Base-by-base conservation (phyloP, 148 eudicot genomes). In the Rhododendron molle region DNA sequence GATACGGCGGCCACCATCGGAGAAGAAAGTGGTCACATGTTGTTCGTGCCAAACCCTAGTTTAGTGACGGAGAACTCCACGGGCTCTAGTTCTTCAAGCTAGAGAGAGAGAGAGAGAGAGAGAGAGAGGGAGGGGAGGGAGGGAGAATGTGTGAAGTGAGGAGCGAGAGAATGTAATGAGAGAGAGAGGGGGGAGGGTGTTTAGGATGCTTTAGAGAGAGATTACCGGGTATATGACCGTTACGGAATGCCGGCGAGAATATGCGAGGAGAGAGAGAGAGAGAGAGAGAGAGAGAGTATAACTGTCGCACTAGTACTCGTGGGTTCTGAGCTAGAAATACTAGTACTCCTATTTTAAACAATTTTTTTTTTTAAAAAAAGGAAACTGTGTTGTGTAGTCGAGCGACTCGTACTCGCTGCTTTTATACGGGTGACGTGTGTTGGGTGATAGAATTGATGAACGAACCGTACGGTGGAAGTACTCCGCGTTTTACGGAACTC, bases 1-100 rank as follows among this genome's bases (percentile, higher is more conserved):
- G 95, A 88, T 18, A 89, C 89, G 56, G 93, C 85, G 58, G 84
- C 87, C 81, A 87, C 93, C 95, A 94, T 91, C 83, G 82, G 92
- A 23, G 83, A 14, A 82, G 91, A 16, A 15, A 12, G 23, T 46
- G 2, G 18, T 46, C 79, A 56, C 78, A 74, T 72, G 46, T 74
- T 78, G 67, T 21, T 65, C 21, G 34, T 77, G 49, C n/a, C 43
- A 85, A 90, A 83, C 87, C 91, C 85, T 71, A 86, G 76, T 2
- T 46, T 80, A 58, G 26, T 36, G 32, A 32, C 65, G 30, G 38
- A 80, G 82, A 83, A 10, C 76, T 20, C 49, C 49, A 60, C 26
- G 23, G 23, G 28, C 44, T 20, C 44, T 32, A 46, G 8, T 23
- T 58, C 43, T 21, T n/a, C 52, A 26, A 43, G 52, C 60, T 7